Evolutionary conservation across 352 stramenopile genomes (phyloP), one percentile per base, ranked within the genome.

Genomic region (Pythium myriotylum): DNA sequence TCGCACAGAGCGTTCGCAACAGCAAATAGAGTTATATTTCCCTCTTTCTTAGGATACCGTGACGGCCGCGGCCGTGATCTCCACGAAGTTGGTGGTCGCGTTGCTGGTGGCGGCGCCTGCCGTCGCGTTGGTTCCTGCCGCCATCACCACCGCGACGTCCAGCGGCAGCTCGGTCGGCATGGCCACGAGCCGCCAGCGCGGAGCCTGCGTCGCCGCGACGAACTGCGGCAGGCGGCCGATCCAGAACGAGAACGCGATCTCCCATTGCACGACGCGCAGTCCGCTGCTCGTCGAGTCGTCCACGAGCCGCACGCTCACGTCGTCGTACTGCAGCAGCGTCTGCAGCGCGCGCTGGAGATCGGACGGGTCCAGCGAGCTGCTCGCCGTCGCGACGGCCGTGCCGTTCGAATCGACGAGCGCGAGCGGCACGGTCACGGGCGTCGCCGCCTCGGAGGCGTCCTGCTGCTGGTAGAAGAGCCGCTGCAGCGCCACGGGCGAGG

Each of bases 1-100:
- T 81, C 42, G 77, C 77, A 1, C 73, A 89, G 50, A 77, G 77
- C 41, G 64, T 86, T 13, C 66, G 72, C 22, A 35, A 35, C 29
- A 35, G 29, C 29, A 35, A 35, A 35, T 35, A 35, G 29, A 35
- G 29, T 35, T n/a, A 10, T 35, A 35, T 35, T 35, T 35, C 29
- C 29, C 5, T 35, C 29, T 35, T 5, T 10, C 10, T 35, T 35
- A 35, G 29, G 29, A 35, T 35, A 35, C 29, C 29, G 29, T 35
- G 39, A 43, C 39, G 24, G 22, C 2, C 41, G 41, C 43, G 4
- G 53, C 29, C 12, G 56, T 27, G 46, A 65, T 27, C 40, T 65
- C 57, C 24, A 65, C 49, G 20, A 52, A 26, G 42, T 19, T 53
- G 35, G 6, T 50, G 46, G 16, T 42, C 8, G 22, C 19, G 19